Evolutionary conservation across 345 rosid genomes (phyloP), one percentile per base, ranked within the genome.

Genomic region (Cardiospermum halicacabum): DNA sequence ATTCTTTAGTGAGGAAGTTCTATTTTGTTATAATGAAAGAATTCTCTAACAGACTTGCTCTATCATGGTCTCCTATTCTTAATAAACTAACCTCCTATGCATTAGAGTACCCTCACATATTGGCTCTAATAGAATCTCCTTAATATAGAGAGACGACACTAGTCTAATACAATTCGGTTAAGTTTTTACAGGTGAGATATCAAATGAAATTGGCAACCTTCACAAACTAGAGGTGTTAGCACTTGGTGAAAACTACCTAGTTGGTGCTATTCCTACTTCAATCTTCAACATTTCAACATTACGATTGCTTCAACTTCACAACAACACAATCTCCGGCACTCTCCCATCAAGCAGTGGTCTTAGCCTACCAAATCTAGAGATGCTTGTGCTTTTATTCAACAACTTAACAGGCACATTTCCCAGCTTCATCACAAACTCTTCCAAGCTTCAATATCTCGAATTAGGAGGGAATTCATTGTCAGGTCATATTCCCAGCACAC

Each of bases 281-380:
- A 3, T 59, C 11, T 68, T 58, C 47, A 68, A 68, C 43, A 24
- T 68, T 16, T 68, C 71, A 16, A 9, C 51, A 27, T 15, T 66
- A 15, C 8, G 2, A 30, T 11, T 0, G 10, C 5, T 66, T 21
- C 0, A 0, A 22, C 27, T 21, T 19, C 0, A 0, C 0, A 7
- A 50, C 12, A 50, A 50, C 27, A 8, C 12, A 22, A 25, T 50
- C 28, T 50, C 54, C 3, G 54, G 54, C 7, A 50, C 26, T 16
- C 54, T 50, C 22, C 54, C 54, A 19, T 50, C 54, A 50, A 50
- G n/a, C 11, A 19, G 2, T 19, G 54, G 24, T 3, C 3, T 10
- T 24, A 9, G 28, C 4, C 27, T 50, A 19, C 54, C 54, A 50
- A 50, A 49, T 9, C 19, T 49, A 19, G 13, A 21, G 54, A 5